Evolutionary conservation across 2,329 filamentous ascomycete genomes (phyloP).

Genomic region (Aschersonia sp.): DNA sequence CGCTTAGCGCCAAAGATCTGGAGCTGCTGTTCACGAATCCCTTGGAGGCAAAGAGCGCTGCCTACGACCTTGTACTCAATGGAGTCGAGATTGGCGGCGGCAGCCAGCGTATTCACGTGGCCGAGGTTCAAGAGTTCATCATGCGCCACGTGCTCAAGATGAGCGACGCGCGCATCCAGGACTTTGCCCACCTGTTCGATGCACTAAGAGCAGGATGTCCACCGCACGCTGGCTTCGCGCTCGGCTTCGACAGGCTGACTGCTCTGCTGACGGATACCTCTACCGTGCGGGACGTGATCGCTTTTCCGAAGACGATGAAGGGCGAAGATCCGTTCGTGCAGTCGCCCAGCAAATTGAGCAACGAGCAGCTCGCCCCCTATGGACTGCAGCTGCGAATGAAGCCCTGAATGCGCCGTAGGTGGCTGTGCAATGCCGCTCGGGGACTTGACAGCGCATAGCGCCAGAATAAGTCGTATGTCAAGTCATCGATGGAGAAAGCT

Average conservation of each 20-base stretch:
- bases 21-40: constrained; percentile 61
- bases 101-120: constrained; percentile 79
- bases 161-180: constrained; percentile 52
- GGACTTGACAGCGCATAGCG: too few relatives aligned
- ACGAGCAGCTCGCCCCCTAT: constrained; percentile 36
- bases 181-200: constrained; percentile 75
- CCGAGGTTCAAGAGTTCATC: constrained; percentile 69
- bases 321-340: constrained; percentile 76
- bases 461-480: too few relatives aligned
- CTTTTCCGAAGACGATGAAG: constrained; percentile 86
- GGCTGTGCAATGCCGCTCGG: too few relatives aligned
- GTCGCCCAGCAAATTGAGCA: constrained; percentile 55
- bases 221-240: constrained; percentile 82
- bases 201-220: constrained; percentile 78
- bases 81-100: constrained; percentile 90
- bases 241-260: constrained; percentile 81
- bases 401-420: too few relatives aligned
- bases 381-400: constrained; percentile 19
- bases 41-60: constrained; percentile 60
- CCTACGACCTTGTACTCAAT: constrained; percentile 94
- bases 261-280: constrained; percentile 64
- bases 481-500: too few relatives aligned
- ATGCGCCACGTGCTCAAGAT: constrained; percentile 75
- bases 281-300: constrained; percentile 84
- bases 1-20: constrained; percentile 56